Evolutionary conservation across 371 early-diverging fungal genomes (phyloP), one percentile per base, ranked within the genome.

Genomic region (Apophysomyces trapeziformis): DNA sequence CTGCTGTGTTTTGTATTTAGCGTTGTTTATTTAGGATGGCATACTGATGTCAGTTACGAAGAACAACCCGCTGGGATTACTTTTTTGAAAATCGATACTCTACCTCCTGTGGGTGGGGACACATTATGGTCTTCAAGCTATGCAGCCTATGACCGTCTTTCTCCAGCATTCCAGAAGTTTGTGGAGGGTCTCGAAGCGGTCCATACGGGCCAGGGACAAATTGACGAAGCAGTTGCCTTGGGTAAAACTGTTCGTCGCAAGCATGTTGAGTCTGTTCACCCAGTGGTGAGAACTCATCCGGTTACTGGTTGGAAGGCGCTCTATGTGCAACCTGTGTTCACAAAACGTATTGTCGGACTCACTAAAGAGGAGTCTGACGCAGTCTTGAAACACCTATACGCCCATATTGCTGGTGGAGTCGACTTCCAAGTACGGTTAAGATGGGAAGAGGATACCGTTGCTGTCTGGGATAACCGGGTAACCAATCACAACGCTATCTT

Each of bases 221-320:
- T 66, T 7, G 59, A 65, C 14, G 66, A 74, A 36, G 83, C 82
- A 11, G 73, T 65, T 18, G 72, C 38, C 60, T 65, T 65, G 7
- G 87, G 86, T 9, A 73, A 70, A 21, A 69, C 76, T 46, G 64
- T 77, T 16, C 83, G 85, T 57, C 76, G 85, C 47, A 73, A 80
- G 50, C 57, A 37, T 39, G 72, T 71, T 63, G 87, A 78, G 57
- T 66, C 77, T 21, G 65, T 64, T 13, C 91, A 90, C 59, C 91
- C 91, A 8, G 74, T 89, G 1, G 66, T 90, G 18, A 84, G 89
- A 58, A 87, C 89, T 13, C 87, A 90, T 69, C 90, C 89, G 32
- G 86, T 91, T 36, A 89, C 91, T n/a, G 85, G 86, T 21, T 84
- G 85, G 84, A 89, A 89, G 66, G 66, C 85, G 7, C 74, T 91